Percentiles rank a stretch among this genome's conserved stretches.
Evolutionary conservation across 106 monocot genomes (phyloP).

Genomic region (Xerophyta viscosa): DNA sequence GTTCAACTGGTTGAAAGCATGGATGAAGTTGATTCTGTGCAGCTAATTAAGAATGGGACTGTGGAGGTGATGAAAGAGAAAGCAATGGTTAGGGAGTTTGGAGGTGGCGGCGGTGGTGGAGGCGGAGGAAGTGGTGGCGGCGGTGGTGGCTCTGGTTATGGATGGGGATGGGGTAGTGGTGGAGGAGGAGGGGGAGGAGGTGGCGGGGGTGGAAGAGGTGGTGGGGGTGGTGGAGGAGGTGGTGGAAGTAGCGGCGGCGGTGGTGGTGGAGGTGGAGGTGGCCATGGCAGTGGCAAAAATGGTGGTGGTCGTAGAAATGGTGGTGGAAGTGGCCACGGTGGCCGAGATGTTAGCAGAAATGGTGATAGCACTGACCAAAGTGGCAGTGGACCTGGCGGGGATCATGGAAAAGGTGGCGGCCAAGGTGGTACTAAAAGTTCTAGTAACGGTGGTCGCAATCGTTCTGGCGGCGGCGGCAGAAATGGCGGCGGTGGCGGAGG

Average conservation of each 20-base stretch:
- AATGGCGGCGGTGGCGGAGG: background rate
- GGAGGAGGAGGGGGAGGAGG: background rate
- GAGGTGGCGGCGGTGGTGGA: background rate
- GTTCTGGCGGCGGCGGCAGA: background rate
- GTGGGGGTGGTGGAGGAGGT: background rate
- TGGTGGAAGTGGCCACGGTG: background rate
- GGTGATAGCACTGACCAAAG: background rate
- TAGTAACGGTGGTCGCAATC: background rate
- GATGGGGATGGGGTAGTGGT: constrained; percentile 2
- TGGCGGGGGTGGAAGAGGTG: background rate
- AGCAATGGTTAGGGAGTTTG: background rate
- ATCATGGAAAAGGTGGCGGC: background rate
- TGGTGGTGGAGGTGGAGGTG: background rate
- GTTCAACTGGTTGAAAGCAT: too few relatives aligned
- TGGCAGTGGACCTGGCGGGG: background rate
- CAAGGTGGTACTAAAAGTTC: background rate
- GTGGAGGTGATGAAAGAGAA: too few relatives aligned
- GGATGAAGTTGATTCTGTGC: too few relatives aligned
- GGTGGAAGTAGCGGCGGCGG: background rate
- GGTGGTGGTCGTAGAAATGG: background rate
- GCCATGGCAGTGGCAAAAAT: background rate
- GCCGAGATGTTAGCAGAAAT: background rate
- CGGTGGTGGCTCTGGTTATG: background rate
- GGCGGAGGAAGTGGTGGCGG: constrained; percentile 2
- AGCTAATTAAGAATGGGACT: too few relatives aligned